phyloP scores from a whole-genome alignment of 2,329 filamentous ascomycete species.

The Diaporthe vexans region DNA sequence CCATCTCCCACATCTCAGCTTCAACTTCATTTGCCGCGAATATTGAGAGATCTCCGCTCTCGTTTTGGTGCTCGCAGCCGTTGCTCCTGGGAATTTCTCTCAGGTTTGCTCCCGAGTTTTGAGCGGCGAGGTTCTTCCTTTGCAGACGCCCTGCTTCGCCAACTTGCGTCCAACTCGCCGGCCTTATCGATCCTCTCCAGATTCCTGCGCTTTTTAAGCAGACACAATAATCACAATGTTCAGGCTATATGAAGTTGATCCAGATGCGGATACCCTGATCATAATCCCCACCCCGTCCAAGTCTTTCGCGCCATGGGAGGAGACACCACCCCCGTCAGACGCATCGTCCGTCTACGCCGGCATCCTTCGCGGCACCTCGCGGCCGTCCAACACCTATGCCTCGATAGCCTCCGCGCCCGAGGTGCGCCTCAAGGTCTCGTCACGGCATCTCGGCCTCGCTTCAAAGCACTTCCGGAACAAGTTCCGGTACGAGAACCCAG shows the following conservation, averaged over 20 bases:
- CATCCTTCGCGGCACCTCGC: constrained; percentile 38
- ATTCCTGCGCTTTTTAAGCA: not conserved
- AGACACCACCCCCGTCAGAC: constrained; percentile 23
- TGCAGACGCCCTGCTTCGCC: not conserved
- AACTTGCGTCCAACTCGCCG: no score
- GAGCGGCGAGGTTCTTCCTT: not conserved
- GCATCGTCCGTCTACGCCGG: constrained; percentile 32
- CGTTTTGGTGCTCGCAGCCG: not conserved
- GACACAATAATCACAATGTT: constrained; percentile 44
- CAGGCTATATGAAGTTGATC: constrained; percentile 53
- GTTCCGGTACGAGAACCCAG: constrained; percentile 39
- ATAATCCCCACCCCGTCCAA: constrained; percentile 46
- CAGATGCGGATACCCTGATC: constrained; percentile 52
- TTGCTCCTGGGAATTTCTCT: not conserved
- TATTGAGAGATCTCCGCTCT: not conserved
- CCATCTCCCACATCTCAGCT: constrained; percentile 7
- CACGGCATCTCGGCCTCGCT: constrained; percentile 53
- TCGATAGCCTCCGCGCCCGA: constrained; percentile 42
- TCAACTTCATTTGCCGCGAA: not conserved
- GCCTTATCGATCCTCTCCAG: not conserved
- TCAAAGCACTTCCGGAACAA: constrained; percentile 47
- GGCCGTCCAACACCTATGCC: constrained; percentile 37
- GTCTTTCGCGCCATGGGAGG: constrained; percentile 46
- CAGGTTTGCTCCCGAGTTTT: not conserved
- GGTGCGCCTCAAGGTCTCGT: constrained; percentile 53